A percentile compares a stretch with the other conserved stretches of the same genome.
Evolutionary conservation across 2,329 filamentous ascomycete genomes (phyloP).

Genomic region (Aspergillus sp.): DNA sequence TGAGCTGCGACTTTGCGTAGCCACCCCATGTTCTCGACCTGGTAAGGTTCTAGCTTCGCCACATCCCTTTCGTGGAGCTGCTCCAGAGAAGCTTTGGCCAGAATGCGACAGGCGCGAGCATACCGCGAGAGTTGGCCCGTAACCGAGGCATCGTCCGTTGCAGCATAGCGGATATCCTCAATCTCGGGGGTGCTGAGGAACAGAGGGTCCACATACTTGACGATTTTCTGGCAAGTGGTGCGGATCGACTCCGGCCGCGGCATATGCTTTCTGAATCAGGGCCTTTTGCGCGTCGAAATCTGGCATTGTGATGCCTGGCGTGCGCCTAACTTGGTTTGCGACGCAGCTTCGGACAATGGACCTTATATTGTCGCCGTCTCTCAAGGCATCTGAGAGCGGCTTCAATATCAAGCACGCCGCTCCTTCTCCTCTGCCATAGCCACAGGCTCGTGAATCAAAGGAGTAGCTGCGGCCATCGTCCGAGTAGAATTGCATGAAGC

Average conservation of each 20-base stretch:
- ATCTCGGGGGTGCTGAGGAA: too few species aligned
- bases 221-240: too few species aligned
- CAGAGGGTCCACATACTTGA: too few species aligned
- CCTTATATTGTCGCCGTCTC: slow-evolving; percentile 20
- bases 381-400: slow-evolving; percentile 27
- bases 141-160: too few species aligned
- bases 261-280: slow-evolving; percentile 40
- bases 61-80: too few species aligned
- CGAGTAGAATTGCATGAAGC: slow-evolving; percentile 35
- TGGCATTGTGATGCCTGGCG: slow-evolving; percentile 26
- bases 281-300: slow-evolving; percentile 36
- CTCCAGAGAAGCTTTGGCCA: too few species aligned
- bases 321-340: slow-evolving; percentile 16
- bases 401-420: slow-evolving; percentile 34
- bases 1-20: too few species aligned
- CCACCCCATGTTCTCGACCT: too few species aligned
- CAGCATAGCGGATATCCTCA: too few species aligned
- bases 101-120: too few species aligned
- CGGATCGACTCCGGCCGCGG: slow-evolving; percentile 30
- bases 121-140: too few species aligned
- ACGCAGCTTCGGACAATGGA: slow-evolving; percentile 15
- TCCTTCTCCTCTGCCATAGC: slow-evolving; percentile 38
- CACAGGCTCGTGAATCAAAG: slow-evolving; percentile 36
- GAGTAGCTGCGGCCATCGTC: slow-evolving; percentile 33
- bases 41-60: too few species aligned